Base-by-base conservation (phyloP, 345 rosid species). In the Salix viminalis region DNA sequence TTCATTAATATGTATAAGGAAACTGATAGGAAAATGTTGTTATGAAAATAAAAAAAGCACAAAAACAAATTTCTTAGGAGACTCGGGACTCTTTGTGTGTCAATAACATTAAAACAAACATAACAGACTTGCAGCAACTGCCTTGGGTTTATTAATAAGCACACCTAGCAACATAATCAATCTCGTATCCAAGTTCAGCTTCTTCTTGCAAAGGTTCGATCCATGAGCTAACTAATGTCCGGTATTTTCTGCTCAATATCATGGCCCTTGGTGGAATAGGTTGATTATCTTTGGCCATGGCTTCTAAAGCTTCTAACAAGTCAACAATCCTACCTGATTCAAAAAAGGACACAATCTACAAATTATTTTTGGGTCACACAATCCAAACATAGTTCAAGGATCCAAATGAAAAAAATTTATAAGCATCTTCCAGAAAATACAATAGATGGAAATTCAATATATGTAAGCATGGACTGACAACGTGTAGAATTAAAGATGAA, bases 191-290 rank as follows among this genome's bases (percentile, higher is more conserved):
- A 77, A 88, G 97, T 79, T 93, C 96, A 83, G 97, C 99, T 87
- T 95, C 99, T 83, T 93, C 97, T 85, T 91, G 94, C 72, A 93
- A 84, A 79, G 99, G 99, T 82, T 95, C 97, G 67, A 95, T 95
- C 99, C 99, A 95, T 4, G 97, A 95, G 88, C 99, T 95, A 83
- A 91, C 97, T 79, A 93, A 76, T 54, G 99, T 89, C 36, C 97
- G 91, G 76, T 95, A 95, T 80, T 93, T 95, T 89, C 92, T 90
- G 87, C 92, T 93, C 84, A 93, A 82, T 75, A 93, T 90, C 99
- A 91, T 95, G 78, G 96, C 97, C 83, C 97, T 85, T 58, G 93
- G 89, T 75, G 99, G 94, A 79, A 95, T 90, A 54, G 90, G 87
- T 86, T 89, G 96, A 78, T 85, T 86, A 85, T 95, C 96, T 86